phyloP scores from a whole-genome alignment of 495 filamentous ascomycete genomes.

The Penicillium steckii region DNA sequence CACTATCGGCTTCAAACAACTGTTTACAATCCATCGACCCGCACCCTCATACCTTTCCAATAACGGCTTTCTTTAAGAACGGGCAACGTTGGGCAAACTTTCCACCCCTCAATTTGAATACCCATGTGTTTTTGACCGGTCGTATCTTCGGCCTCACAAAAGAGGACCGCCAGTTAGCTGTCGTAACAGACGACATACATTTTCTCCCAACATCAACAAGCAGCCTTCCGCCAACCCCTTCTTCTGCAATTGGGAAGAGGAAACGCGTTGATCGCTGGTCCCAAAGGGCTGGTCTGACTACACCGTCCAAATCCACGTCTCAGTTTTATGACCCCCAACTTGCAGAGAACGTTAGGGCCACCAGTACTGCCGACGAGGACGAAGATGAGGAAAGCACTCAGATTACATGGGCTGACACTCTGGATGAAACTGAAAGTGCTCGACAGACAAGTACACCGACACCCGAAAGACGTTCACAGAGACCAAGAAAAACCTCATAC shows the following conservation, averaged over 20 bases:
- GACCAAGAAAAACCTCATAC: constrained; percentile 5
- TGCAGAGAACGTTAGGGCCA: background rate
- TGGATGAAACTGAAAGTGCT: background rate
- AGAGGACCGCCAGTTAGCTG: constrained; percentile 14
- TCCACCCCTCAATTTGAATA: background rate
- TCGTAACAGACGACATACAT: constrained; percentile 16
- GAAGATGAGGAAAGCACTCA: background rate
- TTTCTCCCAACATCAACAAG: constrained; percentile 11
- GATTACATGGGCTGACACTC: background rate
- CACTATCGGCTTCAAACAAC: constrained; percentile 14
- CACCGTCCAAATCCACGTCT: background rate
- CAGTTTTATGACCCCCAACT: background rate
- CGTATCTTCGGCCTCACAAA: constrained; percentile 17
- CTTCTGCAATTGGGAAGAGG: background rate
- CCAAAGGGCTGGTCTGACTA: background rate
- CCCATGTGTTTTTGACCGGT: constrained; percentile 8
- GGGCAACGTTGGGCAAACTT: constrained; percentile 11
- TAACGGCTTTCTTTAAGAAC: constrained; percentile 18
- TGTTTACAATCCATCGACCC: constrained; percentile 13
- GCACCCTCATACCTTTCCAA: constrained; percentile 12
- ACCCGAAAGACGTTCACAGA: constrained; percentile 1
- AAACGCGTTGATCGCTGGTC: background rate
- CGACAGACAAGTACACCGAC: constrained; percentile 1
- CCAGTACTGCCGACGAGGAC: background rate
- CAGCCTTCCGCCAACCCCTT: background rate